Conservation (phyloP, 768 basidiomycete species). For the Trametes coccinea region DNA sequence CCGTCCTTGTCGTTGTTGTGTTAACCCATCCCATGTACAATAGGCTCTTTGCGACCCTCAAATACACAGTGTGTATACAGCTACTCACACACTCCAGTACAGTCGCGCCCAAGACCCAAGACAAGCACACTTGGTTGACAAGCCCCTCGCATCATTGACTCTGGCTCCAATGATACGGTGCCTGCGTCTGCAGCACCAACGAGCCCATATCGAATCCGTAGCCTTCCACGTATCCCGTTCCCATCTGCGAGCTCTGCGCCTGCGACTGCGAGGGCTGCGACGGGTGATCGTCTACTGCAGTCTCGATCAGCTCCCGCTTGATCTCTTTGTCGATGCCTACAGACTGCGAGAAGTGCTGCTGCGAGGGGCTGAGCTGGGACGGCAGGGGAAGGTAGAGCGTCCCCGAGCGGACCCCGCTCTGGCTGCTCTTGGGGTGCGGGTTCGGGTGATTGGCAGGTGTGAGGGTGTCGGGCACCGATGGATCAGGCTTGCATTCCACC, state of each 20-base stretch:
- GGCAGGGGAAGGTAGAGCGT: constrained; percentile 7
- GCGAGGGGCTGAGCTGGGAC: neutral
- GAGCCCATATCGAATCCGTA: constrained; percentile 14
- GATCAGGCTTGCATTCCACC: neutral
- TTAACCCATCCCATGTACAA: too few species aligned
- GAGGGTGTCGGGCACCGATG: neutral
- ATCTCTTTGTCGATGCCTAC: neutral
- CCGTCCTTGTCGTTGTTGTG: neutral
- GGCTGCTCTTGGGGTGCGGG: neutral
- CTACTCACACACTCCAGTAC: neutral
- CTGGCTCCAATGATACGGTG: constrained; percentile 12
- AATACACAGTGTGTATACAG: too few species aligned
- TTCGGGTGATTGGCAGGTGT: neutral
- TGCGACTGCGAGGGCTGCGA: too few species aligned
- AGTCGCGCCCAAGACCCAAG: neutral
- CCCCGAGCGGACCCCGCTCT: constrained; percentile 9
- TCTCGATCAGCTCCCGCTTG: constrained; percentile 12
- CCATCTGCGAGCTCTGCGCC: neutral
- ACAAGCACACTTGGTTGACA: neutral
- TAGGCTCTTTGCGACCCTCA: too few species aligned
- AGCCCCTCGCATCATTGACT: neutral
- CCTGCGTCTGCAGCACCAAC: constrained; percentile 17
- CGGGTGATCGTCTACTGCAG: neutral
- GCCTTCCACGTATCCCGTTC: constrained; percentile 9
- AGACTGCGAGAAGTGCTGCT: neutral